Evolutionary conservation across 495 filamentous ascomycete genomes (phyloP).

Genomic region (Xylaria curta): DNA sequence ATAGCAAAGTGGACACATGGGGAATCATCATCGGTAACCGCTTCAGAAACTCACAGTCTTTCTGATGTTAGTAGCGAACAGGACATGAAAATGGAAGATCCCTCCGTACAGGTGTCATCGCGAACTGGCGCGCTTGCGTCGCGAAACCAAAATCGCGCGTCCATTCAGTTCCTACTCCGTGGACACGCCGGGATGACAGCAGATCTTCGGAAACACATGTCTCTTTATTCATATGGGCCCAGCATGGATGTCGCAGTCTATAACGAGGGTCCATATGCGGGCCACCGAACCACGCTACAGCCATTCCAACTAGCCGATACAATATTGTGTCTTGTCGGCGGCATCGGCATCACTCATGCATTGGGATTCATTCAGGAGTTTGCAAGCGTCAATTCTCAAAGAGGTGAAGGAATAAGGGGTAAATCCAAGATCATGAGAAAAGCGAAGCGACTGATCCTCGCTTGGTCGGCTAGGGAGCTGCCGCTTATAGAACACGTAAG

Average conservation of each 20-base stretch:
- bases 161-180: constrained; percentile 9
- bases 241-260: constrained; percentile 9
- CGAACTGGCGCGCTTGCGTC: background rate
- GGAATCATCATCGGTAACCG: background rate
- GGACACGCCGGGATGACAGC: constrained; percentile 16
- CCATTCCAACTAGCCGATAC: constrained; percentile 10
- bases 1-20: background rate
- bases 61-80: background rate
- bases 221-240: background rate
- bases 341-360: constrained; percentile 15
- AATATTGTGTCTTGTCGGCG: constrained; percentile 10
- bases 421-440: background rate
- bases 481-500: constrained; percentile 12
- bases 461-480: constrained; percentile 15
- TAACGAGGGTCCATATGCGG: constrained; percentile 16
- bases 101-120: background rate
- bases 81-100: background rate
- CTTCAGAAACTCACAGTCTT: background rate
- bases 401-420: no score
- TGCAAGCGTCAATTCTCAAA: background rate
- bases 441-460: background rate
- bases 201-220: background rate
- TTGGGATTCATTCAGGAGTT: constrained; percentile 17
- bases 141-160: background rate
- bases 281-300: constrained; percentile 4